These are phyloP conservation scores for Xylariaceae sp. DNA, from an alignment of 2,329 filamentous ascomycete species.

Conservation along the genomic window DNA sequence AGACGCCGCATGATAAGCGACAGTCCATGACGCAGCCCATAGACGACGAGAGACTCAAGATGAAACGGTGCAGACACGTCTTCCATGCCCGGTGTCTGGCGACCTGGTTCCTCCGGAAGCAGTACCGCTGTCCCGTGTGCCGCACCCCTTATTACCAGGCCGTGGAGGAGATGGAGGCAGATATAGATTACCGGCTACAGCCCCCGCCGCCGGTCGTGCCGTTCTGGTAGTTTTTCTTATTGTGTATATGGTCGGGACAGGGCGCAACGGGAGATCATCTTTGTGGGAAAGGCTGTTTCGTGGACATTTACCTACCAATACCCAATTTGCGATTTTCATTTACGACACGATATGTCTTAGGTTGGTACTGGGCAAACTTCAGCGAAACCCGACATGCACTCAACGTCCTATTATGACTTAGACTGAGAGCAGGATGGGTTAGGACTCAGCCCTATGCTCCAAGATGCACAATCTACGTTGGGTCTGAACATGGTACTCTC, in stretches of 20 bases:
- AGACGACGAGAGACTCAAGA: conserved; percentile 40
- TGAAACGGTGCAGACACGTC: conserved; percentile 42
- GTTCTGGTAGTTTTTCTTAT: conserved; percentile 24
- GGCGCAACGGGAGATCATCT: background rate
- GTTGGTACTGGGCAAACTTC: too few species aligned
- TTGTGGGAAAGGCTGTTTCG: background rate
- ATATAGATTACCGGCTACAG: conserved; percentile 10
- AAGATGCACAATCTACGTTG: too few species aligned
- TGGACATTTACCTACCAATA: too few species aligned
- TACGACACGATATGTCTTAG: too few species aligned
- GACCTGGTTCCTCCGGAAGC: conserved; percentile 42
- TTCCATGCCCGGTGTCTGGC: conserved; percentile 46
- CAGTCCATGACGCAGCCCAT: conserved; percentile 6
- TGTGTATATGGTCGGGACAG: too few species aligned
- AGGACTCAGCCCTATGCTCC: too few species aligned
- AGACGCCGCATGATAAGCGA: conserved; percentile 1
- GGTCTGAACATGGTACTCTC: too few species aligned
- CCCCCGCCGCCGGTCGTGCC: conserved; percentile 15
- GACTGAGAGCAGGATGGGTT: too few species aligned
- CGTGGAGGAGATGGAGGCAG: conserved; percentile 3
- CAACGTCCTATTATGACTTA: too few species aligned
- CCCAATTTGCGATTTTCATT: too few species aligned
- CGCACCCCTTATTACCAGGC: conserved; percentile 38
- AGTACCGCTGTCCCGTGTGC: conserved; percentile 45
- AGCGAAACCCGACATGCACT: too few species aligned